A percentile compares a stretch with the other conserved stretches of the same genome.
phyloP scores from a whole-genome alignment of 768 basidiomycete genomes.

The Collybia mongolica region DNA sequence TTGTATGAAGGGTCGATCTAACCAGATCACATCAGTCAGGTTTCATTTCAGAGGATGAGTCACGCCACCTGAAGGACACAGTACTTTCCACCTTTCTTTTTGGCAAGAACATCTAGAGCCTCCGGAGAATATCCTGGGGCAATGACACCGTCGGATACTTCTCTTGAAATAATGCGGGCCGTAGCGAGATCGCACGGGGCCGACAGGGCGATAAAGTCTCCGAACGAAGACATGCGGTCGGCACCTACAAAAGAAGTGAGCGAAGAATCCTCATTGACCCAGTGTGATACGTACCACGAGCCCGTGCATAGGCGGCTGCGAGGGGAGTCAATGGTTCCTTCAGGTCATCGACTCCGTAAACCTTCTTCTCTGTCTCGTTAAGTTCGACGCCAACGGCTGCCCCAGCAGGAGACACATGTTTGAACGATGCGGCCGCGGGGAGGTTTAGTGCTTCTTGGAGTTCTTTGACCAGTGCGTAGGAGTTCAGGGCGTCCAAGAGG shows the following conservation, averaged over 20 bases:
- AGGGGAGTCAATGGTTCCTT: slow-evolving; percentile 87
- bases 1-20: slow-evolving; percentile 88
- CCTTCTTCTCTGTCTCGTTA: slow-evolving; percentile 82
- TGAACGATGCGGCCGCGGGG: slow-evolving; percentile 98
- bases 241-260: slow-evolving; percentile 54
- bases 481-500: slow-evolving; percentile 95
- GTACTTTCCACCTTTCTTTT: slow-evolving; percentile 99
- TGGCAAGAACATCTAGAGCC: slow-evolving; percentile 85
- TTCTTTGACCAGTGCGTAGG: slow-evolving; percentile 94
- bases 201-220: slow-evolving; percentile 97
- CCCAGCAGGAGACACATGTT: slow-evolving; percentile 98
- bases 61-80: slow-evolving; percentile 84
- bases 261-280: not conserved
- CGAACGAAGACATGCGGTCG: slow-evolving; percentile 99
- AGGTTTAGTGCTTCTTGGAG: slow-evolving; percentile 82
- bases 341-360: slow-evolving; percentile 95
- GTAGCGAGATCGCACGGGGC: slow-evolving; percentile 92
- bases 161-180: slow-evolving; percentile 95
- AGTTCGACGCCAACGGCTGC: slow-evolving; percentile 90
- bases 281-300: slow-evolving; percentile 61
- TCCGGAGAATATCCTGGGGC: slow-evolving; percentile 89
- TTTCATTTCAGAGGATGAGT: not conserved
- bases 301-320: slow-evolving; percentile 93
- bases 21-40: not conserved
- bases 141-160: slow-evolving; percentile 98